These are phyloP conservation scores for Trichoderma koningii DNA, from an alignment of 2,329 filamentous ascomycete species.

Conservation along the genomic window DNA sequence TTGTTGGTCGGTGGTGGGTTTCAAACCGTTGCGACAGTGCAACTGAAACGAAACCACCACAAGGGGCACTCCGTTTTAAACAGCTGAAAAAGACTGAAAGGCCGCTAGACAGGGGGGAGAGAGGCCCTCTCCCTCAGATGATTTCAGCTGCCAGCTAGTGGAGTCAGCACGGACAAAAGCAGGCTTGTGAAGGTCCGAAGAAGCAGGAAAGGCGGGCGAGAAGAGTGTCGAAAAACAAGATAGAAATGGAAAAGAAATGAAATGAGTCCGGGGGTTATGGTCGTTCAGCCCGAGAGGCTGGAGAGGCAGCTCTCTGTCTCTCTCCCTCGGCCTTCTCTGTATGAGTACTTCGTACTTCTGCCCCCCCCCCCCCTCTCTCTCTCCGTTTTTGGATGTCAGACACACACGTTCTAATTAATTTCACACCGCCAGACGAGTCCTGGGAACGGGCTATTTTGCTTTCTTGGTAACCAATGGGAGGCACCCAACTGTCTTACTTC, in stretches of 20 bases:
- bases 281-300: neutral
- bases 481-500: neutral
- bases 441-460: neutral
- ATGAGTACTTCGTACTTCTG: no score
- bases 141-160: conserved; percentile 10
- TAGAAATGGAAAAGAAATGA: neutral
- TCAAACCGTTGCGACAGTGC: neutral
- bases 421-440: neutral
- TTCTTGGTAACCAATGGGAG: conserved; percentile 22
- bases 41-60: conserved; percentile 1
- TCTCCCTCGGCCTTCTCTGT: no score
- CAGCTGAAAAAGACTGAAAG: neutral
- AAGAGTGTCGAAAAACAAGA: neutral
- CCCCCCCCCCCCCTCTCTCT: no score
- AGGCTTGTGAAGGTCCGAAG: neutral
- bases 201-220: neutral
- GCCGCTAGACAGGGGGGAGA: neutral
- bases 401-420: neutral
- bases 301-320: no score
- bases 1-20: neutral
- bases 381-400: neutral
- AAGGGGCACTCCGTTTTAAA: conserved; percentile 13
- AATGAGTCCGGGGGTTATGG: neutral
- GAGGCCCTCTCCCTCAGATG: neutral
- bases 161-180: neutral